Evolutionary conservation across 108 stramenopile species (phyloP).

Genomic region (Nannochloropsis salina): DNA sequence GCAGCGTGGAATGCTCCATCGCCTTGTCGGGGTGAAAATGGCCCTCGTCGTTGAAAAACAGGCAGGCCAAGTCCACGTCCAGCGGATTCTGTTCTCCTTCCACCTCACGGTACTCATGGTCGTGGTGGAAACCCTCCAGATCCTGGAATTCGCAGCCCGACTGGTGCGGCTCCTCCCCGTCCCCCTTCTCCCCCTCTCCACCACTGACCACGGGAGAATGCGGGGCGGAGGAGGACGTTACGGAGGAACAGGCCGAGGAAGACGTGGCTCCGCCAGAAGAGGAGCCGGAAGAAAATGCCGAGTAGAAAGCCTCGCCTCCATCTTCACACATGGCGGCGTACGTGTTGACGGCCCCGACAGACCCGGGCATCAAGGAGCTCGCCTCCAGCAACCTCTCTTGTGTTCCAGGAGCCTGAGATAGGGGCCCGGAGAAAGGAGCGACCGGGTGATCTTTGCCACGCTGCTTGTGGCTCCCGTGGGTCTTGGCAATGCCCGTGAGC

Average conservation of each 20-base stretch:
- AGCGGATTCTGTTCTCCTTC: neutral
- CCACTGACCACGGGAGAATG: neutral
- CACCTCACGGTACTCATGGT: neutral
- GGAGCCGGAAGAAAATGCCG: neutral
- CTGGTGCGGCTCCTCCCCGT: no score
- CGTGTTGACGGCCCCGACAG: neutral
- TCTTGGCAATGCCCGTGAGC: neutral
- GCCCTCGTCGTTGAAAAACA: neutral
- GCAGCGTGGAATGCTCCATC: neutral
- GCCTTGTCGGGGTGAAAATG: neutral
- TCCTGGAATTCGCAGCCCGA: no score
- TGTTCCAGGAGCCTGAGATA: neutral
- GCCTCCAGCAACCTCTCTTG: neutral
- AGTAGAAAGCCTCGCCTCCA: neutral
- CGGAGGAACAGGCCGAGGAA: neutral
- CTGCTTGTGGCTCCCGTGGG: neutral
- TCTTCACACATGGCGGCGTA: neutral
- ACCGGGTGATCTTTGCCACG: neutral
- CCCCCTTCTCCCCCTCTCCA: neutral
- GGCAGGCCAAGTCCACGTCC: neutral
- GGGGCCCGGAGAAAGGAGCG: neutral
- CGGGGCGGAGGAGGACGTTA: neutral
- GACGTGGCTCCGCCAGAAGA: constrained; percentile 9
- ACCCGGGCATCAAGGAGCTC: constrained; percentile 4
- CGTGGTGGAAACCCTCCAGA: neutral